These are phyloP conservation scores for Mrakia hoshinonis DNA, from an alignment of 768 basidiomycete genomes.

Conservation along the genomic window DNA sequence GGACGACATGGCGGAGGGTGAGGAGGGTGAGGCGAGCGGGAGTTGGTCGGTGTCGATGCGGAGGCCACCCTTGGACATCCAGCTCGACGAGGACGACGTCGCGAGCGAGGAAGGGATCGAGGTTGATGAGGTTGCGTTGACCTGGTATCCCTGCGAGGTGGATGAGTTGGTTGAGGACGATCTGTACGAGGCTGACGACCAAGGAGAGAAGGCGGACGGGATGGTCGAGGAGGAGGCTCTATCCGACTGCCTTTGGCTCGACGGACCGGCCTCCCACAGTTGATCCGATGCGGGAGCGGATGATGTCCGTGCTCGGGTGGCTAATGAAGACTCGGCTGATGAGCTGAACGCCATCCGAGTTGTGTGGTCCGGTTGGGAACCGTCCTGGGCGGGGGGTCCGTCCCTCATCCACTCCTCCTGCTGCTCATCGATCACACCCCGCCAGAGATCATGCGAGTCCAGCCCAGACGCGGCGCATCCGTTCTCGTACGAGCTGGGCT, in stretches of 20 bases:
- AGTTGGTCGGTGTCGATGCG: neutral
- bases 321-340: neutral
- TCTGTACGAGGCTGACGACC: neutral
- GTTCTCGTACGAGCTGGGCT: neutral
- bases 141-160: neutral
- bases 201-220: constrained; percentile 15
- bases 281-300: neutral
- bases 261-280: too few species aligned
- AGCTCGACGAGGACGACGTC: constrained; percentile 5
- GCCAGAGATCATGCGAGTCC: neutral
- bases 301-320: neutral
- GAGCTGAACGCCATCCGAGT: neutral
- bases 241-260: too few species aligned
- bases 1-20: neutral
- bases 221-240: constrained; percentile 7
- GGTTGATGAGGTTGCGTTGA: neutral
- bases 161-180: constrained; percentile 10
- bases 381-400: neutral
- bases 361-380: neutral
- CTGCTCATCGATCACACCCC: neutral
- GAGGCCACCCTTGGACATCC: constrained; percentile 6
- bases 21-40: neutral
- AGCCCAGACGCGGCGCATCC: too few species aligned
- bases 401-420: constrained; percentile 1
- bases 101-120: neutral